phyloP scores from a whole-genome alignment of 768 basidiomycete species.

The Leccinum rimulosum region DNA sequence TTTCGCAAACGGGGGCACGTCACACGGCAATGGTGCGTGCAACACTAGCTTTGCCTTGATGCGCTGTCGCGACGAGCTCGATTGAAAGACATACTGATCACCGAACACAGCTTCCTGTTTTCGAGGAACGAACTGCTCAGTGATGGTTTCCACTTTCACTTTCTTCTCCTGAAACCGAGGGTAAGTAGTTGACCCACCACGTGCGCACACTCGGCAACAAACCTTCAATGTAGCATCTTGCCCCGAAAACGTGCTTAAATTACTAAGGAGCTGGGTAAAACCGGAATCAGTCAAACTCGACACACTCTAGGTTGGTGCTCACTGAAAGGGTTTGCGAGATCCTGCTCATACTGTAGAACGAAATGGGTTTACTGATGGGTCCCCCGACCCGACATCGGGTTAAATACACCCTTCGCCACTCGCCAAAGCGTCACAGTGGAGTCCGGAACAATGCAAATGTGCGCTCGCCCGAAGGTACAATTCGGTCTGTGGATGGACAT shows the following conservation, averaged over 20 bases:
- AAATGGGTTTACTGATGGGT: neutral
- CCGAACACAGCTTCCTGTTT: constrained; percentile 29
- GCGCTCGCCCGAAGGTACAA: constrained; percentile 7
- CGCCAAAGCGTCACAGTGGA: constrained; percentile 21
- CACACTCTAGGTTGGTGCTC: constrained; percentile 6
- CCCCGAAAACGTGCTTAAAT: constrained; percentile 20
- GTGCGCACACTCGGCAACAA: constrained; percentile 5
- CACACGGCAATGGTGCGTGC: constrained; percentile 28
- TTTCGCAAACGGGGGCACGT: constrained; percentile 31
- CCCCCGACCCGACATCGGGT: neutral
- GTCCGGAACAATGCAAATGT: constrained; percentile 22
- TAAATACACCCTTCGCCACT: constrained; percentile 30
- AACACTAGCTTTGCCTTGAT: constrained; percentile 29
- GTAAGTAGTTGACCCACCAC: constrained; percentile 7
- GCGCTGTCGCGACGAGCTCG: constrained; percentile 16
- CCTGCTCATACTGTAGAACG: constrained; percentile 26
- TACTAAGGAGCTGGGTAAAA: constrained; percentile 24
- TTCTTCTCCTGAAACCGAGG: constrained; percentile 17
- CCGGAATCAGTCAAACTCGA: neutral
- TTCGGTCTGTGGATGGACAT: constrained; percentile 10
- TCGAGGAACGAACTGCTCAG: constrained; percentile 29
- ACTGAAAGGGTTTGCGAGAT: constrained; percentile 32
- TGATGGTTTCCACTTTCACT: constrained; percentile 19
- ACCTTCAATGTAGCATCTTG: constrained; percentile 17
- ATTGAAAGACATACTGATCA: constrained; percentile 31